Base-by-base conservation (phyloP, 805 yeast genomes). In the Isabelozyma rhagii region DNA sequence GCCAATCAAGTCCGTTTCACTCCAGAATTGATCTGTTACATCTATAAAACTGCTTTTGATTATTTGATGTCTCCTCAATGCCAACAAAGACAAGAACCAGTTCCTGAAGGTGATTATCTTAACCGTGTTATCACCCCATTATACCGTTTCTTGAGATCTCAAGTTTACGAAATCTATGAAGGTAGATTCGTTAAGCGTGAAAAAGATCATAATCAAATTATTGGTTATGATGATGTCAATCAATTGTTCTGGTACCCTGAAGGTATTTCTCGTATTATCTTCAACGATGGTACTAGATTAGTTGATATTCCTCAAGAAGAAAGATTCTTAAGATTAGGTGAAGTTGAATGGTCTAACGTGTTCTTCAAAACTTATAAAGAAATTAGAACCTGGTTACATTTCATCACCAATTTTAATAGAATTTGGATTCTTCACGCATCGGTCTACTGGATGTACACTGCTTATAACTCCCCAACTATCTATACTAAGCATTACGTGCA, bases 241-340 rank as follows among this genome's bases (percentile, higher is more conserved):
- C 99, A 94, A 79, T 80, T 94, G 61, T 94, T 96, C 75, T 94
- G 99, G 99, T 94, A 96, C 74, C 97, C 98, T 44, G 98, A 96
- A 75, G 99, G 99, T 80, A 88, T 94, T 57, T 85, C 96, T 52
- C 86, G 94, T 72, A 92, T 94, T 61, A 81, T 86, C 46, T 82
- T 93, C 62, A 94, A 87, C 66, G 98, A 94, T 67, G 97, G 97
- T 57, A 79, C 96, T 15, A 85, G 97, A 68, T 78, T 94, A 60
- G 89, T 92, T 47, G 98, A 94, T 61, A 74, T 92, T 61, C 96
- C 97, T 38, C 81, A 84, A 51, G 89, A 84, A 62, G 97, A 94
- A 73, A 87, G 99, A 71, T 96, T 83, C 68, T 78, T 83, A 62
- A 83, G 87, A 69, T 79, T 94, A 52, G 97, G 97, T 59, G 97